Conservation (phyloP, 495 filamentous ascomycete species). For the Opeltia flavorubescens region DNA sequence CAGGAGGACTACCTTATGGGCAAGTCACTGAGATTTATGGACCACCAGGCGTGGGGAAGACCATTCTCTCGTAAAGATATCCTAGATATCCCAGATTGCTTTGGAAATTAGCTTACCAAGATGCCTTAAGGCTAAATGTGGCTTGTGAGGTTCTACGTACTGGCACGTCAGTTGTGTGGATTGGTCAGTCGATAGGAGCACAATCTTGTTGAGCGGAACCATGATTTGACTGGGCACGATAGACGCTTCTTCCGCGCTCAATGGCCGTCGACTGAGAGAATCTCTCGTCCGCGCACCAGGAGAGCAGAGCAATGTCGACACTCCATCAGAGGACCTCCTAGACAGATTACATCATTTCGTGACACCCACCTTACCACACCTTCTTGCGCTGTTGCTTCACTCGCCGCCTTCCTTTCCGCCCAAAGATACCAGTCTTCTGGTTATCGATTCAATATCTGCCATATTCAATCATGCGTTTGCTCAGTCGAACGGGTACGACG, state of each 20-base stretch:
- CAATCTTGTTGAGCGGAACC: neutral
- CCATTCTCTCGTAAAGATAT: conserved; percentile 53
- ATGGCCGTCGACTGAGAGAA: conserved; percentile 24
- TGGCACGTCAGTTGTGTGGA: neutral
- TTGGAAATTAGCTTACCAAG: neutral
- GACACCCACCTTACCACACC: conserved; percentile 50
- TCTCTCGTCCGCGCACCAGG: conserved; percentile 11
- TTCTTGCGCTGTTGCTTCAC: conserved; percentile 56
- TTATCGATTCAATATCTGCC: conserved; percentile 63
- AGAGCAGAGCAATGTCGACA: neutral
- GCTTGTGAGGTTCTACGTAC: neutral
- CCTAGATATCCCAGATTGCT: neutral
- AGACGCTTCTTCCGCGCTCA: conserved; percentile 38
- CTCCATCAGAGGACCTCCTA: conserved; percentile 10
- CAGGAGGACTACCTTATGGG: conserved; percentile 52
- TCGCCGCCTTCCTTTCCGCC: conserved; percentile 47
- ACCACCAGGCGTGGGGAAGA: conserved; percentile 80
- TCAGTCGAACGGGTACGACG: conserved; percentile 18
- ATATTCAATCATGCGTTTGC: conserved; percentile 64
- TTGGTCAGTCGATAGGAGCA: neutral
- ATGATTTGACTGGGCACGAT: conserved; percentile 46
- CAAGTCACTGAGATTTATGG: conserved; percentile 84
- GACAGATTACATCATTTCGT: conserved; percentile 33
- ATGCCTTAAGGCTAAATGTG: neutral
- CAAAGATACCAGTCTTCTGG: conserved; percentile 43